Conservation (phyloP, 805 yeast species). For the Saturnispora silvae region DNA sequence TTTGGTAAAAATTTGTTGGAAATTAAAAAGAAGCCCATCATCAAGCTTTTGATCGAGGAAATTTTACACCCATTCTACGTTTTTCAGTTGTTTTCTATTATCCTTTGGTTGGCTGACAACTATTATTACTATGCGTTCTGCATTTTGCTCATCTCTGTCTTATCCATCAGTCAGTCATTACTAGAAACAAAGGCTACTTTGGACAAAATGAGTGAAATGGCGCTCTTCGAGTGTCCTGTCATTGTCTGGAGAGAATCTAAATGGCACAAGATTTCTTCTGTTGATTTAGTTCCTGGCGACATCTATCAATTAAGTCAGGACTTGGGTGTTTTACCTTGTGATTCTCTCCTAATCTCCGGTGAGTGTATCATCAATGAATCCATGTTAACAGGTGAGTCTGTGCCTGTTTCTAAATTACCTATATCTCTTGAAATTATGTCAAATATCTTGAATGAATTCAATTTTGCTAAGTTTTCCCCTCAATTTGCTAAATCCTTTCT, state of each 20-base stretch:
- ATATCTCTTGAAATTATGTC: conserved; percentile 53
- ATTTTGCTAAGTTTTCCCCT: conserved; percentile 45
- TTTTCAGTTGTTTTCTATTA: conserved; percentile 85
- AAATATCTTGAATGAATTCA: conserved; percentile 46
- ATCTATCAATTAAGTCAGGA: conserved; percentile 87
- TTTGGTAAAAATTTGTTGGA: conserved; percentile 73
- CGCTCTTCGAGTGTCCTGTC: conserved; percentile 66
- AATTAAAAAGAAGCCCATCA: conserved; percentile 59
- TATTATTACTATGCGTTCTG: conserved; percentile 92
- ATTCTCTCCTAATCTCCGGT: conserved; percentile 76
- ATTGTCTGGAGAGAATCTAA: conserved; percentile 88
- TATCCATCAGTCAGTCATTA: conserved; percentile 71
- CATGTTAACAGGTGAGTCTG: conserved; percentile 97
- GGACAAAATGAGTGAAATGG: conserved; percentile 59
- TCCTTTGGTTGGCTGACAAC: conserved; percentile 86
- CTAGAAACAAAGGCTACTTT: conserved; percentile 77
- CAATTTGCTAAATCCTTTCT: conserved; percentile 64
- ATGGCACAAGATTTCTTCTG: conserved; percentile 73
- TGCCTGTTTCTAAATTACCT: conserved; percentile 78
- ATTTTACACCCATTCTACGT: conserved; percentile 91
- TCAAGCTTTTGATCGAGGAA: conserved; percentile 68
- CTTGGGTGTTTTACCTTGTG: conserved; percentile 70
- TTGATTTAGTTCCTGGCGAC: conserved; percentile 91
- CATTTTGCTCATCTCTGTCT: conserved; percentile 74
- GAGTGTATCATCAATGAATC: conserved; percentile 96